Evolutionary conservation across 23 red algal species (phyloP), one percentile per base, ranked within the genome.

Genomic region (Cyanidium caldarium): DNA sequence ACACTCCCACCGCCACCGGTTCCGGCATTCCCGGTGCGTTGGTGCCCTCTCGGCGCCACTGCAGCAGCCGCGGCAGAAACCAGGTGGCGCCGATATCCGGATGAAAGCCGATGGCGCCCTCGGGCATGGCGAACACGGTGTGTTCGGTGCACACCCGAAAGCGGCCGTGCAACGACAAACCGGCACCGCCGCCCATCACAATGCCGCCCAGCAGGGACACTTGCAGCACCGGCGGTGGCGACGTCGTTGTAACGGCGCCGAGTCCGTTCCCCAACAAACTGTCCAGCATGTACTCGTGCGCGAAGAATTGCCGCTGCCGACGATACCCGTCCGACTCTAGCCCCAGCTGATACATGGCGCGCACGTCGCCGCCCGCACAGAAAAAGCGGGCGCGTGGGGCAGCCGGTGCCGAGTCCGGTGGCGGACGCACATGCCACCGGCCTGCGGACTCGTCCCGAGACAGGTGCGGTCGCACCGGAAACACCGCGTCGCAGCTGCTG

Each of bases 161-260:
- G 19, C 34, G 29, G 12, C 74, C 84, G 56, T 98, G 92, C 10
- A 98, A 44, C 12, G 81, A 86, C n/a, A 98, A 33, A 15, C 92
- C 92, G 35, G 65, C 75, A 33, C 92, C 92, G 44, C 84, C 92
- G 43, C 92, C 92, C 92, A 98, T 98, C 33, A 82, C 77, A 41
- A 98, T 82, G 17, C 92, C 92, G 46, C 88, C 84, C 19, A 85
- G 66, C 15, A 98, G 58, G 37, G 92, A 69, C 36, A 94, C 77
- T 39, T 77, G 43, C 34, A 58, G 28, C 20, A 69, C 15, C 38
- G 41, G 45, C n/a, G n/a, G n/a, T n/a, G n/a, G n/a, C n/a, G n/a
- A n/a, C 17, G 36, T 38, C 3, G 31, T 37, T 15, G 28, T 1
- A 35, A 88, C 35, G 13, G 51, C 69, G 38, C 57, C 77, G 34